Conservation (phyloP, 2,329 filamentous ascomycete species). For the Juglanconis sp. region DNA sequence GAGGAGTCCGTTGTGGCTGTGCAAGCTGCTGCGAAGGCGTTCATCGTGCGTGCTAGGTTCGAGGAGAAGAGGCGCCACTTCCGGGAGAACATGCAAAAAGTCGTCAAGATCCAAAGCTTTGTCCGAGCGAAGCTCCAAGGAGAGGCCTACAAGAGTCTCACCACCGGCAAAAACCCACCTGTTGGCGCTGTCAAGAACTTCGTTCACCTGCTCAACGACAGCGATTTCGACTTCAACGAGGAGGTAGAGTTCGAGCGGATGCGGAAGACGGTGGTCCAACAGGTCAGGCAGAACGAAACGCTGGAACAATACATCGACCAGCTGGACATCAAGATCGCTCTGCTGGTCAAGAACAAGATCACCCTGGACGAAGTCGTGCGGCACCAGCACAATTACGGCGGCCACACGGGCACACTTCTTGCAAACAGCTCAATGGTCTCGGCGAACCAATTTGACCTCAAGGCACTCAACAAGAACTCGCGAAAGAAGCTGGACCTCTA, state of each 20-base stretch:
- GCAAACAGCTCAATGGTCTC: constrained; percentile 86
- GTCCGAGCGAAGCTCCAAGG: constrained; percentile 92
- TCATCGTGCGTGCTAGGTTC: constrained; percentile 71
- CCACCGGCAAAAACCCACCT: constrained; percentile 92
- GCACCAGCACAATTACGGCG: constrained; percentile 94
- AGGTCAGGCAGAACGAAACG: constrained; percentile 95
- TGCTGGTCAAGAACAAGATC: constrained; percentile 99
- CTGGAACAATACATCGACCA: constrained; percentile 98
- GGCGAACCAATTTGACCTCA: constrained; percentile 90
- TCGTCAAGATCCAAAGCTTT: constrained; percentile 98
- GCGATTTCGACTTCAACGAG: constrained; percentile 98
- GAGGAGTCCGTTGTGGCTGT: constrained; percentile 74
- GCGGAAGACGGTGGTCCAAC: constrained; percentile 93
- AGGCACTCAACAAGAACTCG: constrained; percentile 95
- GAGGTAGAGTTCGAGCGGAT: constrained; percentile 95
- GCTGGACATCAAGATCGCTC: constrained; percentile 96
- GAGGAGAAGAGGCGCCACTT: constrained; percentile 85
- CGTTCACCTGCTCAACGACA: constrained; percentile 95
- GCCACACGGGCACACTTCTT: constrained; percentile 78
- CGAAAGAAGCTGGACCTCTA: constrained; percentile 94
- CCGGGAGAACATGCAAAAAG: constrained; percentile 96
- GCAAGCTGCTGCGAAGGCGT: constrained; percentile 71
- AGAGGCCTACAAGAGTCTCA: constrained; percentile 96
- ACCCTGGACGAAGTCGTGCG: constrained; percentile 96
- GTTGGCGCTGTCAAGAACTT: constrained; percentile 98